These are phyloP conservation scores for Sporothrix variecibatus DNA, from an alignment of 2,329 filamentous ascomycete genomes.

Conservation along the genomic window DNA sequence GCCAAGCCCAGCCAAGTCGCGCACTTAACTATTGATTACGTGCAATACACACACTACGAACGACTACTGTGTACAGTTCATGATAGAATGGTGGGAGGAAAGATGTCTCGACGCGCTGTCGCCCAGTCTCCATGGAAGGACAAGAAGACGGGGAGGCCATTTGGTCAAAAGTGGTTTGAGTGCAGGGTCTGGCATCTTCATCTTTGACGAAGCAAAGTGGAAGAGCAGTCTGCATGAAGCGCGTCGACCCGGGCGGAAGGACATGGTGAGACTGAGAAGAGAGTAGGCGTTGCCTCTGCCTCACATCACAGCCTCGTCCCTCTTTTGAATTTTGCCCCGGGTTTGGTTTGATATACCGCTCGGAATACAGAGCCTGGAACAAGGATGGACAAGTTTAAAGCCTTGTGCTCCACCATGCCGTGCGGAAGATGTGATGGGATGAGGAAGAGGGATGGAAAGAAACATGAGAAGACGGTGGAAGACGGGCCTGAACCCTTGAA, in stretches of 20 bases:
- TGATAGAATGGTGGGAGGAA: background rate
- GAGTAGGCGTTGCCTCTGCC: background rate
- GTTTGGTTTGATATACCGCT: conserved; percentile 59
- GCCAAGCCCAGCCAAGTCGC: background rate
- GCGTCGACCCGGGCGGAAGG: conserved; percentile 9
- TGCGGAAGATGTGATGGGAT: conserved; percentile 48
- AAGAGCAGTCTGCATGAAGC: background rate
- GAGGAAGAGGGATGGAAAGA: conserved; percentile 24
- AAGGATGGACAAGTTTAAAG: conserved; percentile 65
- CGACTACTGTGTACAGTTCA: background rate
- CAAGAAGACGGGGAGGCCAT: conserved; percentile 17
- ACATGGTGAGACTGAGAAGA: background rate
- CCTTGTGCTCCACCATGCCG: conserved; percentile 75
- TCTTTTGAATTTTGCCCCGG: background rate
- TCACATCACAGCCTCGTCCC: background rate
- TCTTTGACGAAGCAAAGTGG: background rate
- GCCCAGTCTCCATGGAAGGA: conserved; percentile 8
- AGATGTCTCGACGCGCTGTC: conserved; percentile 25
- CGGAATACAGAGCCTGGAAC: conserved; percentile 72
- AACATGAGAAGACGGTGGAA: background rate
- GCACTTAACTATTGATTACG: background rate
- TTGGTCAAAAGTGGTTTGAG: conserved; percentile 21
- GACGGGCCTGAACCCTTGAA: background rate
- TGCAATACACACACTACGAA: background rate
- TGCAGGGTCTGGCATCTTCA: background rate